Conservation (phyloP, 208 protist genomes). For the Kentomonas sorsogonicus region DNA sequence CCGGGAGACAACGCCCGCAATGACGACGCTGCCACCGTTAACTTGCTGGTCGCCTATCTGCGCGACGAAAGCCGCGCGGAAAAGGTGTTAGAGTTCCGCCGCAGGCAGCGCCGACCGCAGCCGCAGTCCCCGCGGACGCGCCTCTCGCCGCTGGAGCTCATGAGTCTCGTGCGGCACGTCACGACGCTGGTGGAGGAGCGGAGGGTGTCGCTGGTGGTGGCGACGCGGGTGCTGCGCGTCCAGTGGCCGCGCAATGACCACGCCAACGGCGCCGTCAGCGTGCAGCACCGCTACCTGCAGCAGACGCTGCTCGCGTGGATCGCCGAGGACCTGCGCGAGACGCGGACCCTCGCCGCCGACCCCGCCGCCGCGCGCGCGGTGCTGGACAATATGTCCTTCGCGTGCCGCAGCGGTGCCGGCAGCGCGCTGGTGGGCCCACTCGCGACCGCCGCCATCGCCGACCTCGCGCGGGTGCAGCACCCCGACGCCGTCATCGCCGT, state of each 20-base stretch:
- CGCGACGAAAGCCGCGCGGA: slow-evolving; percentile 13
- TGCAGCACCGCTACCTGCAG: slow-evolving; percentile 32
- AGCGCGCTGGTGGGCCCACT: slow-evolving; percentile 31
- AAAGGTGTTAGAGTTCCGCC: not conserved
- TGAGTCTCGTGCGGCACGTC: slow-evolving; percentile 21
- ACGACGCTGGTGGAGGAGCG: slow-evolving; percentile 32
- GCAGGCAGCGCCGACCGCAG: not conserved
- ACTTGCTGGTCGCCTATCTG: slow-evolving; percentile 22
- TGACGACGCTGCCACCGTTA: too few species aligned
- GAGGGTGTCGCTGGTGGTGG: slow-evolving; percentile 32
- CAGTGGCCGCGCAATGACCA: slow-evolving; percentile 37
- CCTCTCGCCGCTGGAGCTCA: slow-evolving; percentile 13
- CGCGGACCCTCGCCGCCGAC: slow-evolving; percentile 6
- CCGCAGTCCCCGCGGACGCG: not conserved
- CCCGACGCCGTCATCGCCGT: slow-evolving; percentile 47
- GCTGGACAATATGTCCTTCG: slow-evolving; percentile 26
- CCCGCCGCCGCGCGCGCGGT: slow-evolving; percentile 38
- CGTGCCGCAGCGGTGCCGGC: slow-evolving; percentile 13
- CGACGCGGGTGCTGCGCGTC: slow-evolving; percentile 37
- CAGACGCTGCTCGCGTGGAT: slow-evolving; percentile 37
- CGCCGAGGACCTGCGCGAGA: slow-evolving; percentile 20
- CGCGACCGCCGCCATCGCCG: slow-evolving; percentile 32
- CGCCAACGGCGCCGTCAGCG: slow-evolving; percentile 13
- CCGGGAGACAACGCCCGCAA: too few species aligned
- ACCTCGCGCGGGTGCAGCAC: slow-evolving; percentile 19